phyloP scores from a whole-genome alignment of 192 early-diverging fungal genomes.

The Podila minutissima region DNA sequence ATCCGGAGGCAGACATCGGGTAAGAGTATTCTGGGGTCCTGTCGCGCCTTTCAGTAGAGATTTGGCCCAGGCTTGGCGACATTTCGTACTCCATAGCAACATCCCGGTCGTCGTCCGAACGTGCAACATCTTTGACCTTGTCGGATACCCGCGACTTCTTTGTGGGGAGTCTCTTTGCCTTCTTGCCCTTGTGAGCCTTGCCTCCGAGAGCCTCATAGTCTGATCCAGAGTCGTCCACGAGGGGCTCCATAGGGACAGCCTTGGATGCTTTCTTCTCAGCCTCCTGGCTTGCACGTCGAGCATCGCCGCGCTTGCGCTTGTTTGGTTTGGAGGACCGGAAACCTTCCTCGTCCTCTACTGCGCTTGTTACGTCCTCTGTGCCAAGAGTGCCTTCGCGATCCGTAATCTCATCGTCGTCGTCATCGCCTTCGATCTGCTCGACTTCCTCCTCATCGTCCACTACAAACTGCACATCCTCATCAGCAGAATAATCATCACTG shows the following conservation, averaged over 20 bases:
- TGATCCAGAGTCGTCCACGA: constrained; percentile 30
- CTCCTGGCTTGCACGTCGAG: constrained; percentile 1
- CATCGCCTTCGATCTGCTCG: constrained; percentile 28
- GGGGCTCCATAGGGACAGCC: neutral
- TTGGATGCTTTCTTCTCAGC: constrained; percentile 6
- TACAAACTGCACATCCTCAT: constrained; percentile 31
- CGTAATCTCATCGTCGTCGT: constrained; percentile 30
- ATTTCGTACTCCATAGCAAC: constrained; percentile 3
- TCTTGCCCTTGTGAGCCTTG: constrained; percentile 31
- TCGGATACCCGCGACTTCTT: constrained; percentile 24
- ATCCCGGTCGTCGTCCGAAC: constrained; percentile 15
- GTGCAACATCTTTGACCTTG: constrained; percentile 6
- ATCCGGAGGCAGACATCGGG: constrained; percentile 24
- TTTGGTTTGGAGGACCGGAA: constrained; percentile 7
- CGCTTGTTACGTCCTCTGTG: constrained; percentile 5
- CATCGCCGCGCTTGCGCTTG: constrained; percentile 34
- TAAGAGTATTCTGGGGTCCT: constrained; percentile 40
- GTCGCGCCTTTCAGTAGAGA: constrained; percentile 10
- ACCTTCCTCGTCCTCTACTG: constrained; percentile 17
- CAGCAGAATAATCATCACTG: constrained; percentile 28
- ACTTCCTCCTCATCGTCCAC: constrained; percentile 46
- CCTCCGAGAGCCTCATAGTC: constrained; percentile 15
- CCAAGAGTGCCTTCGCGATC: constrained; percentile 6
- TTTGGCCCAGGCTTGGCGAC: neutral
- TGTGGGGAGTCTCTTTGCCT: constrained; percentile 14